Evolutionary conservation across 305 asterid species (phyloP), one percentile per base, ranked within the genome.

Genomic region (Fraxinus dipetala): DNA sequence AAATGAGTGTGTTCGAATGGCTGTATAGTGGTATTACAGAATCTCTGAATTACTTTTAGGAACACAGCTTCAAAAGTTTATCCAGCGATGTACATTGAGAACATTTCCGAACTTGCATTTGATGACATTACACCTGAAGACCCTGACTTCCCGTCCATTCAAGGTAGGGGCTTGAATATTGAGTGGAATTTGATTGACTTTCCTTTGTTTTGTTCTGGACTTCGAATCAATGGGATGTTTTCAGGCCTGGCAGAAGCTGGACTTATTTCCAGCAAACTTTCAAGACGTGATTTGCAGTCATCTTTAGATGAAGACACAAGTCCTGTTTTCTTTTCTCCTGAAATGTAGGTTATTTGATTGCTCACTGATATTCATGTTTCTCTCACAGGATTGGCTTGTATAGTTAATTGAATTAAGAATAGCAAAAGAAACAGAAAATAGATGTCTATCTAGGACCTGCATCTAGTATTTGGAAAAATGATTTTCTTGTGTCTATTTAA

Each of bases 171-270:
- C 45, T 83, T 73, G 35, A 81, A 67, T 80, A 75, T 72, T 56
- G 28, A 80, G 48, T 78, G 59, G 56, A 26, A 80, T 51, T 80
- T 43, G 74, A 63, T 76, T 43, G 78, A 69, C 82, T 79, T 84
- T 38, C 63, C 6, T 70, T 45, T 78, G 36, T 84, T 81, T 35
- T 74, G 43, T 24, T 80, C 43, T 86, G 78, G 85, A 81, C 72
- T 80, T 83, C 86, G 82, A 91, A 80, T 86, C 74, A 79, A 83
- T 82, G 79, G 81, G 75, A 73, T 83, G 45, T 85, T 86, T 72
- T 84, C 92, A 96, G 99, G 99, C 76, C 90, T 96, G 91, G 99
- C 99, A 8, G 98, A 96, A 89, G 99, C 99, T 80, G 99, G 99
- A 80, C 93, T 96, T 79, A 93, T 96, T 88, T 90, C 94, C 84